Percentiles rank a stretch among this genome's conserved stretches.
Evolutionary conservation across 2,329 filamentous ascomycete species (phyloP).

Genomic region (Phyllachora maydis): DNA sequence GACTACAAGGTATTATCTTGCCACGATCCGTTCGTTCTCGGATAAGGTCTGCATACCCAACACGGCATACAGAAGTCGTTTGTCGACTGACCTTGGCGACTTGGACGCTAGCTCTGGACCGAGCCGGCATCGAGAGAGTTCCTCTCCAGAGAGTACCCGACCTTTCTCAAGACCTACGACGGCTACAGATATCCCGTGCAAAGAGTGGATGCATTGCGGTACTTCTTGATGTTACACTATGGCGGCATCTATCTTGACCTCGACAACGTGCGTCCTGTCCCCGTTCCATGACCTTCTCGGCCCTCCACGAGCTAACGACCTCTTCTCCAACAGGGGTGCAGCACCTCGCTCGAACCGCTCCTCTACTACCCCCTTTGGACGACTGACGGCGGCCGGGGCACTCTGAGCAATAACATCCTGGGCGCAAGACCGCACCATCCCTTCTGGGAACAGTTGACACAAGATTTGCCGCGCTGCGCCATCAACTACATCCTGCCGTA

Average conservation of each 20-base stretch:
- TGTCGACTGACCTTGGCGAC: neutral
- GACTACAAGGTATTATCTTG: conserved; percentile 64
- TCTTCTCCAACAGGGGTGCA: conserved; percentile 5
- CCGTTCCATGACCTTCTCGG: neutral
- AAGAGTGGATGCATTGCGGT: conserved; percentile 58
- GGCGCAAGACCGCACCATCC: conserved; percentile 7
- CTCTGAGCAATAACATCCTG: conserved; percentile 9
- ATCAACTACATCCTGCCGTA: conserved; percentile 8
- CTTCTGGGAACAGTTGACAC: conserved; percentile 6
- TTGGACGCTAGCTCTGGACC: conserved; percentile 46
- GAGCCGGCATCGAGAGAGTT: conserved; percentile 49
- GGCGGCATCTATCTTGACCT: conserved; percentile 69
- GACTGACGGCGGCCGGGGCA: conserved; percentile 7
- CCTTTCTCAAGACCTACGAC: conserved; percentile 58
- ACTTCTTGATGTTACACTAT: conserved; percentile 58
- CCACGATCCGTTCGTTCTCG: no score
- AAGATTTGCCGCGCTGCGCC: conserved; percentile 5
- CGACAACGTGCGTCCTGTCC: conserved; percentile 20
- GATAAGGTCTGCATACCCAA: no score
- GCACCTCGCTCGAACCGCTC: conserved; percentile 5
- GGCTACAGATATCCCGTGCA: conserved; percentile 57
- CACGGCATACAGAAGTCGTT: no score
- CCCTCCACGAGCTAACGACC: neutral
- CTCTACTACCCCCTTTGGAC: conserved; percentile 7
- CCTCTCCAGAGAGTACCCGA: conserved; percentile 53